These are phyloP conservation scores for Schrenkiella parvula DNA, from an alignment of 345 rosid genomes.

Conservation along the genomic window DNA sequence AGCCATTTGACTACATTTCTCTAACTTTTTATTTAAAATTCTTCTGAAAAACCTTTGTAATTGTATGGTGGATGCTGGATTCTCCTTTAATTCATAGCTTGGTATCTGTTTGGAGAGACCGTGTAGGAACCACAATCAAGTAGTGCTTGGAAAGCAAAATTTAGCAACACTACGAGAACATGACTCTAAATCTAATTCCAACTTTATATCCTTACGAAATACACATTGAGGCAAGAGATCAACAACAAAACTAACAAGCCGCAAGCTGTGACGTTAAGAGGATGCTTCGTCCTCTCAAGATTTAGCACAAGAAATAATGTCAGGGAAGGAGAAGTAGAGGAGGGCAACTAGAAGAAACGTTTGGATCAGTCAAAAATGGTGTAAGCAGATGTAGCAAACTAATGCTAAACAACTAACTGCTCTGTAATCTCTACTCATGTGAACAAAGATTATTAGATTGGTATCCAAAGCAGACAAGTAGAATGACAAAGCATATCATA, in stretches of 20 bases:
- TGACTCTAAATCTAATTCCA: background rate
- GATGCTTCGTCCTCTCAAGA: background rate
- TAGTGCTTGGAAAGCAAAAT: background rate
- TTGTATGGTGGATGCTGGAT: background rate
- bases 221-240: background rate
- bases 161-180: background rate
- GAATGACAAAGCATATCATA: background rate
- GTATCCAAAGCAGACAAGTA: background rate
- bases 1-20: conserved; percentile 9
- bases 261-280: background rate
- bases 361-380: background rate
- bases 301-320: too few relatives aligned
- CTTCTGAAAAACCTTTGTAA: background rate
- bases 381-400: background rate
- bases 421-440: background rate
- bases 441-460: background rate
- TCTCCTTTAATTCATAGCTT: background rate
- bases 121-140: background rate
- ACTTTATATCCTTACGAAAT: background rate
- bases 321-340: too few relatives aligned
- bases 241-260: background rate
- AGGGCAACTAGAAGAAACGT: background rate
- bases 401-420: background rate
- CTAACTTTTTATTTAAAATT: background rate
- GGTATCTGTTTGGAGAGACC: background rate